Conservation (phyloP, 441 rosid genomes). For the Biscutella laevigata region DNA sequence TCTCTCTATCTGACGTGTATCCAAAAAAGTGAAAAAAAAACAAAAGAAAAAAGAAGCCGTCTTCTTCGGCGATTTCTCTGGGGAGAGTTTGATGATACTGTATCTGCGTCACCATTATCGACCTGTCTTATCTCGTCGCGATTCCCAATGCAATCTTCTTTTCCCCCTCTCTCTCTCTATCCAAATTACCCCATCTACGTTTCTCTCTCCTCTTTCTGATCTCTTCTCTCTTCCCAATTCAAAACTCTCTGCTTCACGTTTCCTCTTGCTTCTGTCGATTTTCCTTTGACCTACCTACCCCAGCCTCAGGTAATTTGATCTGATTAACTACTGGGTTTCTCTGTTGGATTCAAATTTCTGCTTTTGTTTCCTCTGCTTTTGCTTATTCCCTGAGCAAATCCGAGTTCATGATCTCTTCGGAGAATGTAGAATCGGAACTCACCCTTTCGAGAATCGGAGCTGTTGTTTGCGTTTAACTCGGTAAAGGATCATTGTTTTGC, state of each 20-base stretch:
- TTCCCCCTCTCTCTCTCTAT: too few species aligned
- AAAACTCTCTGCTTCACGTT: conserved; percentile 24
- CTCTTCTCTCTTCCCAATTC: conserved; percentile 11
- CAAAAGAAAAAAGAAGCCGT: conserved; percentile 13
- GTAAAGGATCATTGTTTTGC: conserved; percentile 8
- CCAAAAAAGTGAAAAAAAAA: too few species aligned
- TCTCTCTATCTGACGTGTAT: too few species aligned
- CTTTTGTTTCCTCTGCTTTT: neutral
- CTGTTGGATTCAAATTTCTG: neutral
- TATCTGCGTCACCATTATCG: conserved; percentile 27
- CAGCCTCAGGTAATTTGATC: conserved; percentile 7
- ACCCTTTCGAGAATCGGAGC: neutral
- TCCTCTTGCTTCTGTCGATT: conserved; percentile 19
- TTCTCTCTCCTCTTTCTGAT: neutral
- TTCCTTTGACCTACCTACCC: conserved; percentile 1
- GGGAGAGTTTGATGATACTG: too few species aligned
- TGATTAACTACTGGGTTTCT: neutral
- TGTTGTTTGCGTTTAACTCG: neutral
- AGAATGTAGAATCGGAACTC: too few species aligned
- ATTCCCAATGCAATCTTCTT: conserved; percentile 23
- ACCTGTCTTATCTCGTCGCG: conserved; percentile 27
- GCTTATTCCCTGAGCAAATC: neutral
- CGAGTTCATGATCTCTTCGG: conserved; percentile 5
- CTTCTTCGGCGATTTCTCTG: too few species aligned
- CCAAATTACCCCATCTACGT: neutral